Evolutionary conservation across 768 basidiomycete genomes (phyloP).

Genomic region (Dictyophora rubrovolvata): DNA sequence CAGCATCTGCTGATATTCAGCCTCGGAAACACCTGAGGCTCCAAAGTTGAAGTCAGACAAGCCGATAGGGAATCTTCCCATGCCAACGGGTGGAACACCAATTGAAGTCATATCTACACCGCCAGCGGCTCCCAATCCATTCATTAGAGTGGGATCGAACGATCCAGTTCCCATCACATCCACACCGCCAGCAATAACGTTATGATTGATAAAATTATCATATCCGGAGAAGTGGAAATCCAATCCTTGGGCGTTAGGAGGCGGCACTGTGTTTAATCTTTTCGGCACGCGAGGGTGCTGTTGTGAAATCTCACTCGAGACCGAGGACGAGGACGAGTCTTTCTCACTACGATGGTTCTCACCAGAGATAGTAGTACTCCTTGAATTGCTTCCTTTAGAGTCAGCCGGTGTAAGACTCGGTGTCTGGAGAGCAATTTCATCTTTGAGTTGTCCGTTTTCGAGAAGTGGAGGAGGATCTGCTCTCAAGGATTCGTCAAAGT

Average conservation of each 20-base stretch:
- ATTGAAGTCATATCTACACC: background rate
- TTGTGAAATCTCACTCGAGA: no score
- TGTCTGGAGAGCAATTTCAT: background rate
- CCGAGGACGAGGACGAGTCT: no score
- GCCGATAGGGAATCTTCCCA: background rate
- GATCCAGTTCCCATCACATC: background rate
- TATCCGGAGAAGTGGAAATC: background rate
- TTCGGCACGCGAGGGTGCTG: background rate
- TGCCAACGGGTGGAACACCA: background rate
- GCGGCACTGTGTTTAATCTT: background rate
- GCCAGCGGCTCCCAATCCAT: background rate
- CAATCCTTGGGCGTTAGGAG: background rate
- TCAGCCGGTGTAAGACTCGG: background rate
- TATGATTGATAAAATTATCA: background rate
- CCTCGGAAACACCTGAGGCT: background rate
- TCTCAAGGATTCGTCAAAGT: constrained; percentile 68
- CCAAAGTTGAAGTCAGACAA: background rate
- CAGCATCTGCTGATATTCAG: background rate
- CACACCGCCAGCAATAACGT: background rate
- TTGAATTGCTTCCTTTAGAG: background rate
- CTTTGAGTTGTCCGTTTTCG: constrained; percentile 2
- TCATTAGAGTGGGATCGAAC: background rate
- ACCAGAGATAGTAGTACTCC: background rate
- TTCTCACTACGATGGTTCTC: no score
- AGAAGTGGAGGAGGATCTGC: constrained; percentile 60